Evolutionary conservation across 1,284 basidiomycete species (phyloP).

Genomic region (Albatrellus sp.): DNA sequence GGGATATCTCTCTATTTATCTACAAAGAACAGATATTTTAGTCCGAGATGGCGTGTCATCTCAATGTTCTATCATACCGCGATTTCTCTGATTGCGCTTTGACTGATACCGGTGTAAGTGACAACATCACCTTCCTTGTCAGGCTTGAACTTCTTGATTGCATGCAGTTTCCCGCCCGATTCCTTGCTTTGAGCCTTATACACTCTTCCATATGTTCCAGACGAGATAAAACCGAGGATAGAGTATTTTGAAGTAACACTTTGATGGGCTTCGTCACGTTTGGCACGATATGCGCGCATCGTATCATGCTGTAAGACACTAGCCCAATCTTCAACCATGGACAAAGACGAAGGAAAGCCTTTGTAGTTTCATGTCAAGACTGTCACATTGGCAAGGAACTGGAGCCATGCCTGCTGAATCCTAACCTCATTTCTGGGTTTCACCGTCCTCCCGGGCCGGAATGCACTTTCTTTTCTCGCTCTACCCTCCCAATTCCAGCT

Average conservation of each 20-base stretch:
- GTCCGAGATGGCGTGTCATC: not conserved
- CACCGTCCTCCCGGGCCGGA: no score
- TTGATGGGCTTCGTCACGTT: conserved; percentile 56
- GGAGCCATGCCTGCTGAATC: no score
- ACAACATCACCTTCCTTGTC: conserved; percentile 94
- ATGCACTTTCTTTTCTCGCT: no score
- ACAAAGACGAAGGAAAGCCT: not conserved
- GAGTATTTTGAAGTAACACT: conserved; percentile 74
- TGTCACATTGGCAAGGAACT: not conserved
- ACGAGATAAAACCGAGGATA: conserved; percentile 95
- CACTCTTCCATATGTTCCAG: conserved; percentile 94
- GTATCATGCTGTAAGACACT: conserved; percentile 30
- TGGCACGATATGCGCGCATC: conserved; percentile 78
- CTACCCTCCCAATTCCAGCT: no score
- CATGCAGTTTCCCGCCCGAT: conserved; percentile 61
- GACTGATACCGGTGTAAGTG: conserved; percentile 94
- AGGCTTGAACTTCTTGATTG: conserved; percentile 99
- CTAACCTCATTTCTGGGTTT: no score
- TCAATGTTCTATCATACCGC: conserved; percentile 44
- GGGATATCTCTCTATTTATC: conserved; percentile 89
- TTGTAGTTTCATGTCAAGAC: not conserved
- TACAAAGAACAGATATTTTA: conserved; percentile 18
- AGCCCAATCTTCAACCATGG: conserved; percentile 12
- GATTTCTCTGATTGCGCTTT: conserved; percentile 94
- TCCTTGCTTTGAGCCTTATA: conserved; percentile 88